Evolutionary conservation across 441 rosid species (phyloP), one percentile per base, ranked within the genome.

Genomic region (Adansonia grandidieri): DNA sequence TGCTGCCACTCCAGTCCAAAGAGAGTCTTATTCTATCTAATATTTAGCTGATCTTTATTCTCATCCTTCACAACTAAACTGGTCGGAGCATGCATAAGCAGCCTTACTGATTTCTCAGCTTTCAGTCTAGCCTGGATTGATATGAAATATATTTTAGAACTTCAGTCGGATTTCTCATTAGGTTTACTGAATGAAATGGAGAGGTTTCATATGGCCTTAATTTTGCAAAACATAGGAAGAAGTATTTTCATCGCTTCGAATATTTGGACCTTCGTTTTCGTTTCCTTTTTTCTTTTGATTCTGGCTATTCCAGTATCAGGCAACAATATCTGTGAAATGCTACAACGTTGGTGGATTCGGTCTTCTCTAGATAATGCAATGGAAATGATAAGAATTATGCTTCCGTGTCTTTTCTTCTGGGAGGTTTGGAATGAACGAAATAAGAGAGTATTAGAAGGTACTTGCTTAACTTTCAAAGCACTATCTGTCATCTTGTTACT

Each of bases 401-500:
- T 83, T 81, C 87, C 84, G 14, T 85, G 85, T 80, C 81, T 81
- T 82, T 65, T 78, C 73, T 83, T 80, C 82, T 82, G 80, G 83
- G 79, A 83, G 48, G 37, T 76, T 78, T 82, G 83, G 84, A 65
- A 78, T 54, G 89, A 85, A 74, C 64, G 24, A 73, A 80, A 76
- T 81, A 82, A 81, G 77, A 80, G 78, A 70, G 60, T 84, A 48
- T 58, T 66, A 68, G 78, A 86, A 84, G 87, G 85, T 84, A 81
- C 63, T 69, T 57, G 79, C 74, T 73, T 71, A 72, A 78, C 80
- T 65, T 78, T 58, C 14, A 1, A 67, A 56, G 79, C 76, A 48
- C 58, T 79, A 19, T 28, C 51, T 57, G 74, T 67, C 66, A 60
- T 61, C 64, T 64, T 20, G 69, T 66, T 79, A 58, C 82, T 75